Evolutionary conservation across 2,329 filamentous ascomycete species (phyloP).

Genomic region (Ceratocystis harringtonii): DNA sequence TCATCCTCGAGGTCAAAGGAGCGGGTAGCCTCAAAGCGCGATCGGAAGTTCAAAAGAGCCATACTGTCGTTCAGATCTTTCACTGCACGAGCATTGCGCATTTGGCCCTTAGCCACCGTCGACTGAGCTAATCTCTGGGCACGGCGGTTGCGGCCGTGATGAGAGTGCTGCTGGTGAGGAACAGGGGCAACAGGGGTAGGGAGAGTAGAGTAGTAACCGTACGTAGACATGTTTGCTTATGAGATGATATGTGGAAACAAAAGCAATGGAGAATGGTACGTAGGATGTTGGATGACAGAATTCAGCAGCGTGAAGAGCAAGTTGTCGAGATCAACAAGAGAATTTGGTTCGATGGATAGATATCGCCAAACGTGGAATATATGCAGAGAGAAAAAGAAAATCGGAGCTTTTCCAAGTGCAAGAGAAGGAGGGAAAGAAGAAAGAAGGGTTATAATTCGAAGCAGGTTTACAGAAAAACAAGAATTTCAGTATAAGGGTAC

Average conservation of each 20-base stretch:
- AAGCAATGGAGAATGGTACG: not conserved
- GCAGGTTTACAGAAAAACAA: not conserved
- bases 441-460: not conserved
- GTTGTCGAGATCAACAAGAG: not conserved
- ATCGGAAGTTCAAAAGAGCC: slow-evolving; percentile 62
- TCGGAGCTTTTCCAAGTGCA: not conserved
- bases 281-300: slow-evolving; percentile 1
- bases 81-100: slow-evolving; percentile 59
- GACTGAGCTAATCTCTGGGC: slow-evolving; percentile 53
- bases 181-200: slow-evolving; percentile 30
- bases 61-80: slow-evolving; percentile 62
- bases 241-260: slow-evolving; percentile 17
- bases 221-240: slow-evolving; percentile 41
- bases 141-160: slow-evolving; percentile 74
- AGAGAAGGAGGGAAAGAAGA: slow-evolving; percentile 1
- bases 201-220: slow-evolving; percentile 47
- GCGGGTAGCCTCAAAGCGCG: slow-evolving; percentile 75
- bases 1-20: slow-evolving; percentile 96
- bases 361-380: not conserved
- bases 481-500: not conserved
- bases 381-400: slow-evolving; percentile 4
- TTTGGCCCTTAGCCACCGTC: slow-evolving; percentile 61
- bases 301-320: slow-evolving; percentile 4
- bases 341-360: not conserved
- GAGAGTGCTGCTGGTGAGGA: slow-evolving; percentile 52